Evolutionary conservation across 108 stramenopile genomes (phyloP).

Genomic region (Tribonema minus): DNA sequence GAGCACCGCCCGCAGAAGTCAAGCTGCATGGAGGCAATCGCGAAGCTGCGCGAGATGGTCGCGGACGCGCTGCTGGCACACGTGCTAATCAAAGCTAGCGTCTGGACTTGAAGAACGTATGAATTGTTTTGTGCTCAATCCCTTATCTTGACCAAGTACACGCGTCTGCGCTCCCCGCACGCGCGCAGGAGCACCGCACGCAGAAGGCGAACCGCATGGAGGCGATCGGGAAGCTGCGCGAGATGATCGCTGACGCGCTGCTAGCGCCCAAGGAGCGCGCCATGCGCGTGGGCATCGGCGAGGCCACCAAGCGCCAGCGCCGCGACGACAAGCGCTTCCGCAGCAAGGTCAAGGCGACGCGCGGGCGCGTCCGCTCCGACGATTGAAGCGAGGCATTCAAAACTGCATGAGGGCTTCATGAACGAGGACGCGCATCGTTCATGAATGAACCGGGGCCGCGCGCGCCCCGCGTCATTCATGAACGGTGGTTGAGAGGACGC

Average conservation of each 20-base stretch:
- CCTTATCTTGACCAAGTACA: no score
- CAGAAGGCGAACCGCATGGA: conserved; percentile 74
- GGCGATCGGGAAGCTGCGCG: conserved; percentile 66
- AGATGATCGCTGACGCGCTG: conserved; percentile 14
- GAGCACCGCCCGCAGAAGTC: conserved; percentile 76
- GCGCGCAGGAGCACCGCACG: conserved; percentile 81
- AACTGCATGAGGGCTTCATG: no score
- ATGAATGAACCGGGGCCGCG: no score
- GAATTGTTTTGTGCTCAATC: no score
- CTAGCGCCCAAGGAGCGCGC: conserved; percentile 16
- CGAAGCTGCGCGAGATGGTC: conserved; percentile 60
- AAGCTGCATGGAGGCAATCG: conserved; percentile 70
- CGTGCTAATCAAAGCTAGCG: no score
- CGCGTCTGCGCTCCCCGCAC: no score
- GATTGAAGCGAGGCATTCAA: no score
- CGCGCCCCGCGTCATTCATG: no score
- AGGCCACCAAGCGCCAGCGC: background rate
- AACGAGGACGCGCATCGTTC: no score
- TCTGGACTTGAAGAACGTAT: no score
- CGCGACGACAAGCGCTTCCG: background rate
- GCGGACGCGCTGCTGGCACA: conserved; percentile 7
- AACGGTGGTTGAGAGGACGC: no score
- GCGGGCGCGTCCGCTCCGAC: no score
- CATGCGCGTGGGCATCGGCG: conserved; percentile 17
- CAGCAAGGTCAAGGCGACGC: background rate